A percentile compares a stretch with the other conserved stretches of the same genome.
Evolutionary conservation across 2,329 filamentous ascomycete species (phyloP).

Genomic region (Diaporthe sp.): DNA sequence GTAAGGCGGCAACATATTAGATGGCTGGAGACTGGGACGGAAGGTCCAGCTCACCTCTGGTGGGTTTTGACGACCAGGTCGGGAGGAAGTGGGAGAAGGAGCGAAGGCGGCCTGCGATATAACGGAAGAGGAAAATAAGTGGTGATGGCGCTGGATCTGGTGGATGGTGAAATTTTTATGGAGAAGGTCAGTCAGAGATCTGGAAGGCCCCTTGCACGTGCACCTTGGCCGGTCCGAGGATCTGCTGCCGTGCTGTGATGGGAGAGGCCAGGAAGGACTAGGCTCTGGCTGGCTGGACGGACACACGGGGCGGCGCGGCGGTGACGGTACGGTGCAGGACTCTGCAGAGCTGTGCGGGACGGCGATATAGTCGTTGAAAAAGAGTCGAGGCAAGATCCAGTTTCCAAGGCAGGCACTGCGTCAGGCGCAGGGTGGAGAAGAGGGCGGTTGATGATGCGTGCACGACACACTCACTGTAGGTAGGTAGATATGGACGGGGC

Average conservation of each 20-base stretch:
- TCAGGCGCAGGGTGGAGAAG: constrained; percentile 18
- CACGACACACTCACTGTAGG: not conserved
- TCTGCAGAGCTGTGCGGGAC: not conserved
- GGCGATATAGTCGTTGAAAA: constrained; percentile 12
- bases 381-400: not conserved
- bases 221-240: constrained; percentile 31
- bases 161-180: constrained; percentile 40
- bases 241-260: constrained; percentile 4
- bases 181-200: constrained; percentile 32
- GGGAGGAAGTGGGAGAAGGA: constrained; percentile 11
- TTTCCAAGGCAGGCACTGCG: constrained; percentile 10
- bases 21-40: constrained; percentile 40
- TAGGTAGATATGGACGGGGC: not conserved
- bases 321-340: not conserved
- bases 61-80: constrained; percentile 38
- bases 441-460: constrained; percentile 18
- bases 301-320: constrained; percentile 1
- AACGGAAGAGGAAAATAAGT: constrained; percentile 20
- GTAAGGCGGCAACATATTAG: constrained; percentile 36
- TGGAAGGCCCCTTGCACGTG: constrained; percentile 29
- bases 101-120: constrained; percentile 35
- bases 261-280: not conserved
- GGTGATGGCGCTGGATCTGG: constrained; percentile 26
- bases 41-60: constrained; percentile 40
- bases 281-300: constrained; percentile 12